Percentiles rank a stretch among this genome's conserved stretches.
phyloP scores from a whole-genome alignment of 1,284 basidiomycete species.

The Meripilus lineatus region DNA sequence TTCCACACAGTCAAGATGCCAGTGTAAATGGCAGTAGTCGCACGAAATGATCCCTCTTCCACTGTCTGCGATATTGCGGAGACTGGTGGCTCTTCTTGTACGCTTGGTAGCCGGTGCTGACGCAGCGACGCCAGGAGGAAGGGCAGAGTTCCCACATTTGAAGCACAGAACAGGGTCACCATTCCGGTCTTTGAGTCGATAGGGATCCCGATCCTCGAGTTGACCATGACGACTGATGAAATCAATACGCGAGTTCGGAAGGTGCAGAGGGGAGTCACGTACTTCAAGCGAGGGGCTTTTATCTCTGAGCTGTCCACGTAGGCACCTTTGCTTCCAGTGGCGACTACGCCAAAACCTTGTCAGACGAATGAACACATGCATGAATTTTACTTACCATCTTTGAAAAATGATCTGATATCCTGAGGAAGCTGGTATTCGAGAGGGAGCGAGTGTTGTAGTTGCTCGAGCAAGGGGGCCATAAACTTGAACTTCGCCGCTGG shows the following conservation, averaged over 20 bases:
- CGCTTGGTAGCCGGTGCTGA: slow-evolving; percentile 51
- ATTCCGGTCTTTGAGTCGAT: slow-evolving; percentile 83
- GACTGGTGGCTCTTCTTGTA: slow-evolving; percentile 37
- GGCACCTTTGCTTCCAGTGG: slow-evolving; percentile 65
- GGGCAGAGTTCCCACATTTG: slow-evolving; percentile 79
- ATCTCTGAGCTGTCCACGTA: slow-evolving; percentile 77
- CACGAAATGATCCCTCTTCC: slow-evolving; percentile 84
- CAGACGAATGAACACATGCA: slow-evolving; percentile 8
- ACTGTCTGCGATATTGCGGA: slow-evolving; percentile 33
- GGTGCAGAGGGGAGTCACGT: slow-evolving; percentile 31
- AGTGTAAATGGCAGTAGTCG: slow-evolving; percentile 93
- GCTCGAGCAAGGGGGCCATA: slow-evolving; percentile 65
- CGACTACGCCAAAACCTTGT: slow-evolving; percentile 52
- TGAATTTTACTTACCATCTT: slow-evolving; percentile 57
- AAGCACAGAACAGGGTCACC: slow-evolving; percentile 84
- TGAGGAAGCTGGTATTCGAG: slow-evolving; percentile 87
- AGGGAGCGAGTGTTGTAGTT: slow-evolving; percentile 61
- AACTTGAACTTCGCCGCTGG: slow-evolving; percentile 49
- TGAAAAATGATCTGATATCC: slow-evolving; percentile 84
- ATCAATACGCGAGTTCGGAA: slow-evolving; percentile 11
- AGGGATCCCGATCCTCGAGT: slow-evolving; percentile 88
- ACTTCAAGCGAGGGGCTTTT: slow-evolving; percentile 78
- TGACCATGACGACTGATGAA: slow-evolving; percentile 82
- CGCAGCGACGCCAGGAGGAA: slow-evolving; percentile 44
- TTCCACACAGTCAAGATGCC: slow-evolving; percentile 95